Evolutionary conservation across 306 rosid genomes (phyloP), one percentile per base, ranked within the genome.

Genomic region (Rosa rugosa): DNA sequence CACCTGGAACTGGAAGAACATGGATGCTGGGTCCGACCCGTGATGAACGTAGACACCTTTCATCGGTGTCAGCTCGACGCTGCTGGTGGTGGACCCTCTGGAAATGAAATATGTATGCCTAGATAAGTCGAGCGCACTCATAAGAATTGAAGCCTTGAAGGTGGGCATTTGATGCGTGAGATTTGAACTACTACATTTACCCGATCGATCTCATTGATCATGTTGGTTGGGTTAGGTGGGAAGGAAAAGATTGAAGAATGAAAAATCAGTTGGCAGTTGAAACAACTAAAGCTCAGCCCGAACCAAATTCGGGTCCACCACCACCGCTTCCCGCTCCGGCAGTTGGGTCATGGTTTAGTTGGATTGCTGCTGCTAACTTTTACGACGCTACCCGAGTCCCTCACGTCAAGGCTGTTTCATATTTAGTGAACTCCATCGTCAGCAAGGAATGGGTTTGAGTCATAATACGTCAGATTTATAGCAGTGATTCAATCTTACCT

Each of bases 51-150:
- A 23, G 62, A 66, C 36, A 18, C 45, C 0, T 11, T 16, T 57
- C 47, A 36, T 18, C 76, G 65, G 75, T 42, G 69, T 76, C 72
- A 16, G 49, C 14, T 47, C 66, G 25, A 63, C 68, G 42, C 38
- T 59, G 60, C 2, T 50, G 23, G 1, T 23, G 66, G 41, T 36
- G 68, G 73, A 6, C 45, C 75, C 34, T 25, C 45, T 5, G 31
- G 22, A 46, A 34, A 50, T 27, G 68, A 62, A 25, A 31, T 27
- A 13, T 62, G 67, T 31, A 12, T 63, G 68, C 27, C n/a, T 31
- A 31, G 5, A 11, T 62, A 13, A 1, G 20, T 63, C 41, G 17
- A 47, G 51, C 3, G 62, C 66, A 59, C 16, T 11, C 17, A 1
- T 13, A 11, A 57, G 31, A 57, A 8, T 57, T n/a, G 27, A n/a